Percentiles rank a stretch among this genome's conserved stretches.
phyloP scores from a whole-genome alignment of 2,329 filamentous ascomycete genomes.

The Diaporthe sp. region DNA sequence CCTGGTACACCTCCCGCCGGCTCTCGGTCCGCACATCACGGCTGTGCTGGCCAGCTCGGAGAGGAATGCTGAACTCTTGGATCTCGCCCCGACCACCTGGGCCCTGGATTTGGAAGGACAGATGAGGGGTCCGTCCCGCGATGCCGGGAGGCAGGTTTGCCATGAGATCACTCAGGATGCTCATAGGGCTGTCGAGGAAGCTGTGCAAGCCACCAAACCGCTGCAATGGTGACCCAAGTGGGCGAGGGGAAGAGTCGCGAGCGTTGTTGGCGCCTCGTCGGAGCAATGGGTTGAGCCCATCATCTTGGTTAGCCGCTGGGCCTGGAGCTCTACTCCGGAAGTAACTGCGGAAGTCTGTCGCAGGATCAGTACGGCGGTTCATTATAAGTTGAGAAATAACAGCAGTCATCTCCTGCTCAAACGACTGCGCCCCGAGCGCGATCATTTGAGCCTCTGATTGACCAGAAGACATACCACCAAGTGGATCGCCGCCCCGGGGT shows the following conservation, averaged over 20 bases:
- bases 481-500: conserved; percentile 60
- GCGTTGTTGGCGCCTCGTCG: conserved; percentile 67
- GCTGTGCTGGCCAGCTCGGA: conserved; percentile 47
- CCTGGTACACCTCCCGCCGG: conserved; percentile 64
- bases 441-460: conserved; percentile 29
- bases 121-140: conserved; percentile 59
- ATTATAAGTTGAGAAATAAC: conserved; percentile 33
- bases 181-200: conserved; percentile 63
- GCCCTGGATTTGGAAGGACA: conserved; percentile 71
- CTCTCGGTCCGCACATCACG: conserved; percentile 61
- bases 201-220: conserved; percentile 63
- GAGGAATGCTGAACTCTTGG: conserved; percentile 63
- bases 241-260: conserved; percentile 62
- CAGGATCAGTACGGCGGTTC: conserved; percentile 40
- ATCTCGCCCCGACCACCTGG: conserved; percentile 62
- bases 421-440: conserved; percentile 26
- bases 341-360: conserved; percentile 61
- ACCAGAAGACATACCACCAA: conserved; percentile 58
- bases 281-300: conserved; percentile 88
- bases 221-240: conserved; percentile 61
- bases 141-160: conserved; percentile 63
- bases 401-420: conserved; percentile 33
- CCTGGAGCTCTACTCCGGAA: conserved; percentile 67
- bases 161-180: conserved; percentile 68
- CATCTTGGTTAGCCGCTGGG: conserved; percentile 73